Evolutionary conservation across 495 filamentous ascomycete genomes (phyloP).

Genomic region (Hypoxylon trugodes): DNA sequence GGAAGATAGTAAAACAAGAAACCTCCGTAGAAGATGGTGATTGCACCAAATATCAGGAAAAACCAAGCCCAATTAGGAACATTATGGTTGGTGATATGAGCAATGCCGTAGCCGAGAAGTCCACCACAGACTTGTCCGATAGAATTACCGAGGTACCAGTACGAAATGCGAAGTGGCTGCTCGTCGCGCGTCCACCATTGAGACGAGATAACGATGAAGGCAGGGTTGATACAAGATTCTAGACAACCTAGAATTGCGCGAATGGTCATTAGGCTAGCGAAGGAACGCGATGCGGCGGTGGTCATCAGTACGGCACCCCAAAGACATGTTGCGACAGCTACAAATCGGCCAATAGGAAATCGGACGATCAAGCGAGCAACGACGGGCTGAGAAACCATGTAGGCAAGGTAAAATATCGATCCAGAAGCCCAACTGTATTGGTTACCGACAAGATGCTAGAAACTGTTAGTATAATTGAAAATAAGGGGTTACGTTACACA

Average conservation of each 20-base stretch:
- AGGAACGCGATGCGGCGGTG: slow-evolving; percentile 51
- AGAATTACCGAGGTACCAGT: slow-evolving; percentile 62
- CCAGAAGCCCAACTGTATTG: slow-evolving; percentile 64
- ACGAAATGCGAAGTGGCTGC: slow-evolving; percentile 55
- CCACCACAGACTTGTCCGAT: slow-evolving; percentile 59
- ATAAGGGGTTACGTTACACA: background rate
- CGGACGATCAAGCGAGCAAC: slow-evolving; percentile 67
- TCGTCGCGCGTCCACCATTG: slow-evolving; percentile 62
- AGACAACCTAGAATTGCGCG: slow-evolving; percentile 61
- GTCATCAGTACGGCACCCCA: slow-evolving; percentile 55
- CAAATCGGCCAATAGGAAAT: slow-evolving; percentile 66
- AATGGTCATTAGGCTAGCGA: slow-evolving; percentile 49
- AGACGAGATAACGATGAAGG: slow-evolving; percentile 59
- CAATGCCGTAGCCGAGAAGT: slow-evolving; percentile 53
- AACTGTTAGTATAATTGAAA: slow-evolving; percentile 56
- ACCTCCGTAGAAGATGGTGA: slow-evolving; percentile 50
- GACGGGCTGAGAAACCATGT: slow-evolving; percentile 62
- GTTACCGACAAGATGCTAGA: slow-evolving; percentile 50
- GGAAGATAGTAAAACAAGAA: slow-evolving; percentile 58
- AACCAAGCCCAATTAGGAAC: slow-evolving; percentile 53
- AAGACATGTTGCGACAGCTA: slow-evolving; percentile 53
- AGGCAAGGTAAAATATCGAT: slow-evolving; percentile 62
- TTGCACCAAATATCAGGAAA: slow-evolving; percentile 53
- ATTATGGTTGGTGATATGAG: slow-evolving; percentile 48
- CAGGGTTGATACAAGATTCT: slow-evolving; percentile 58